Percentiles rank a stretch among this genome's conserved stretches.
phyloP scores from a whole-genome alignment of 306 rosid genomes.

The Dicorynia guianensis region DNA sequence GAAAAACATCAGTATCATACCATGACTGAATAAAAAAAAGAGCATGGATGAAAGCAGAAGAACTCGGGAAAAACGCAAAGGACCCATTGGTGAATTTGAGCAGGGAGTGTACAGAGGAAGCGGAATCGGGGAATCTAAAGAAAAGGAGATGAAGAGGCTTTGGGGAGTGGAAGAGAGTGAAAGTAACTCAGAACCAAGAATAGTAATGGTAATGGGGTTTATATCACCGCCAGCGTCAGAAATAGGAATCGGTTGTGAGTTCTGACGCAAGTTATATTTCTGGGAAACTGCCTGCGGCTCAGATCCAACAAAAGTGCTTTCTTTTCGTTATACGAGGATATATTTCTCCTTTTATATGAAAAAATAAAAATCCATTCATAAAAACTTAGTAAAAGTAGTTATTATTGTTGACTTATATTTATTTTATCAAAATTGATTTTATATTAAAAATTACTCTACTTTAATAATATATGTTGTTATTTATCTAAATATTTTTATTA shows the following conservation, averaged over 20 bases:
- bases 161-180: neutral
- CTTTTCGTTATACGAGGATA: neutral
- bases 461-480: too few relatives aligned
- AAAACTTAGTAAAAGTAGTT: too few relatives aligned
- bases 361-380: too few relatives aligned
- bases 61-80: conserved; percentile 48
- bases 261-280: neutral
- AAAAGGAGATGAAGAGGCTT: neutral
- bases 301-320: conserved; percentile 45
- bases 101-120: neutral
- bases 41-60: conserved; percentile 59
- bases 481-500: too few relatives aligned
- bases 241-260: neutral
- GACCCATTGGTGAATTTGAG: conserved; percentile 54
- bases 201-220: neutral
- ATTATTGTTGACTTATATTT: too few relatives aligned
- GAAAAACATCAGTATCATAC: conserved; percentile 36
- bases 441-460: too few relatives aligned
- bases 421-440: too few relatives aligned
- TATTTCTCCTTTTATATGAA: too few relatives aligned
- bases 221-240: neutral
- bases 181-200: neutral
- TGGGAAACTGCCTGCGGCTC: conserved; percentile 47
- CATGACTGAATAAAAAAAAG: conserved; percentile 56
- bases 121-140: neutral